Conservation (phyloP, 495 filamentous ascomycete species). For the Barbatosphaeria neglecta region DNA sequence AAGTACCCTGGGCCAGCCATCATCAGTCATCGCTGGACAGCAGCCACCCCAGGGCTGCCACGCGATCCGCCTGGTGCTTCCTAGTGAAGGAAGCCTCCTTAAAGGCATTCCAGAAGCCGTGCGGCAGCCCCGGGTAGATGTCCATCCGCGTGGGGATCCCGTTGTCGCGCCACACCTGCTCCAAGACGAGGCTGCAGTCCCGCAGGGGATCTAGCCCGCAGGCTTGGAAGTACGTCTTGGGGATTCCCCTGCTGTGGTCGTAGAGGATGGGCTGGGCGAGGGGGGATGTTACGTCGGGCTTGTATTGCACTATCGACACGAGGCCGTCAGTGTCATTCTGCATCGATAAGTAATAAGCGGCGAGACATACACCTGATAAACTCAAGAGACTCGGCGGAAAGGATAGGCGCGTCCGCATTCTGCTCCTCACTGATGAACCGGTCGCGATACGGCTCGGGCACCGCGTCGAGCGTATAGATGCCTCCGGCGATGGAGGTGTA, state of each 20-base stretch:
- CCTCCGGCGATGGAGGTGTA: conserved; percentile 24
- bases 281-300: conserved; percentile 5
- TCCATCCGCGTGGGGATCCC: conserved; percentile 18
- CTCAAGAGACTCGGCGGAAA: not conserved
- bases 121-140: conserved; percentile 28
- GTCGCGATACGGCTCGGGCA: conserved; percentile 9
- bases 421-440: conserved; percentile 9
- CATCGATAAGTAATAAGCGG: too few species aligned
- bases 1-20: too few species aligned
- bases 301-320: conserved; percentile 5
- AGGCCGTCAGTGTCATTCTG: not conserved
- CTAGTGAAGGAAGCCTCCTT: not conserved
- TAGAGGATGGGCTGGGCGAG: conserved; percentile 6
- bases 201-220: conserved; percentile 23
- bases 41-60: conserved; percentile 6
- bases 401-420: conserved; percentile 2
- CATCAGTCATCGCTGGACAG: not conserved
- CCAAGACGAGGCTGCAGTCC: conserved; percentile 26
- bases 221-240: conserved; percentile 21
- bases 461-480: conserved; percentile 3
- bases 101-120: conserved; percentile 21
- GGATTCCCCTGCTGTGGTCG: conserved; percentile 13
- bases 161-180: conserved; percentile 19
- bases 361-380: conserved; percentile 2
- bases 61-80: conserved; percentile 5